Conservation (phyloP, 1,284 basidiomycete species). For the Cutaneotrichosporon mucoides region DNA sequence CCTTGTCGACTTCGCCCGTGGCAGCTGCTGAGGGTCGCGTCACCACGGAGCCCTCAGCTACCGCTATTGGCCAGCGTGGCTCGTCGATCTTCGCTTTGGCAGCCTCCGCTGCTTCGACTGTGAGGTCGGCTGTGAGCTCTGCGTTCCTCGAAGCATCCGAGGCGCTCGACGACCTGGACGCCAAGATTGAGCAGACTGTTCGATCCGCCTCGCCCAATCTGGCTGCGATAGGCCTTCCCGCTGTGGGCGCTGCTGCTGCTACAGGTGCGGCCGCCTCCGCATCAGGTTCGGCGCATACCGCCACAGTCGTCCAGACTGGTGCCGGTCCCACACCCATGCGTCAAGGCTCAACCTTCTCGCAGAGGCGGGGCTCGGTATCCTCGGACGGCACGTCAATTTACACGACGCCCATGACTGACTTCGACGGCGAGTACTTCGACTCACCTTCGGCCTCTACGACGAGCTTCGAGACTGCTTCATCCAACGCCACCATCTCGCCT, state of each 20-base stretch:
- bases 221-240: not conserved
- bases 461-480: conserved; percentile 5
- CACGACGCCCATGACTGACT: conserved; percentile 3
- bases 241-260: not conserved
- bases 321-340: not conserved
- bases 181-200: conserved; percentile 1
- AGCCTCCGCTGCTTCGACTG: conserved; percentile 3
- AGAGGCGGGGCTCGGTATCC: not conserved
- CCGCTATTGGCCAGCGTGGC: too few species aligned
- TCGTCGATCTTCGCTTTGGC: not conserved
- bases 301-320: not conserved
- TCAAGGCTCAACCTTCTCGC: not conserved
- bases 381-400: not conserved
- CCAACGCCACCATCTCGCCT: conserved; percentile 6
- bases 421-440: conserved; percentile 2
- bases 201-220: not conserved
- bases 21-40: not conserved
- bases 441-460: conserved; percentile 1
- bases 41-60: too few species aligned
- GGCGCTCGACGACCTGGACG: conserved; percentile 7
- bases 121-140: conserved; percentile 3
- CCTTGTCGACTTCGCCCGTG: too few species aligned
- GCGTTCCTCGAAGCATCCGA: conserved; percentile 6
- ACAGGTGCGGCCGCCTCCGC: not conserved
- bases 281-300: not conserved